Conservation (phyloP, 371 early-diverging fungal genomes). For the Mucor indicus region DNA sequence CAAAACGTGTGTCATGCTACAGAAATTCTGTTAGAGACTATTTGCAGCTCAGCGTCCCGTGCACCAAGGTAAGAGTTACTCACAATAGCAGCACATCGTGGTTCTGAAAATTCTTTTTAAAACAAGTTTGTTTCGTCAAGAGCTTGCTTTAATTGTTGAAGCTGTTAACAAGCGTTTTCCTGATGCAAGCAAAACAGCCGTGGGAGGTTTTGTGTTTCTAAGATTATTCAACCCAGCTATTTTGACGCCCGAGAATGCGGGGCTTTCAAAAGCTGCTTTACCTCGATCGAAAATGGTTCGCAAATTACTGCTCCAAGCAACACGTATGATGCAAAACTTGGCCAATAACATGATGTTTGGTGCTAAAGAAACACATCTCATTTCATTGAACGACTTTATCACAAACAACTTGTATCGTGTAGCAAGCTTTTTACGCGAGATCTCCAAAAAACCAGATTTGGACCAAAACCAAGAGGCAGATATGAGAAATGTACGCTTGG, state of each 20-base stretch:
- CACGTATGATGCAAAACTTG: constrained; percentile 94
- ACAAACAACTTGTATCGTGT: constrained; percentile 62
- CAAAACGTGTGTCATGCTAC: constrained; percentile 74
- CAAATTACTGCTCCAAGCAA: constrained; percentile 81
- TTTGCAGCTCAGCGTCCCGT: constrained; percentile 61
- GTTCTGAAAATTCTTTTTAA: neutral
- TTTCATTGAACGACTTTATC: constrained; percentile 79
- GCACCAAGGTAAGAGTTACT: constrained; percentile 59
- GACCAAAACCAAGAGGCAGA: neutral
- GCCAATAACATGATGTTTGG: constrained; percentile 95
- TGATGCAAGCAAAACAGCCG: constrained; percentile 75
- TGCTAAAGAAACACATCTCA: constrained; percentile 86
- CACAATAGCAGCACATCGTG: neutral
- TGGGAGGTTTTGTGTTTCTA: constrained; percentile 90
- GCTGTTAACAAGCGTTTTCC: constrained; percentile 80
- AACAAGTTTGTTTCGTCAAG: constrained; percentile 65
- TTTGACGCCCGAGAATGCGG: constrained; percentile 71
- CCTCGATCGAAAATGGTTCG: constrained; percentile 61
- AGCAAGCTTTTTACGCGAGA: constrained; percentile 55
- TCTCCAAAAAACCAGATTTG: constrained; percentile 30
- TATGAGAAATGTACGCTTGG: constrained; percentile 21
- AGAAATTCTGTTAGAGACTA: constrained; percentile 71
- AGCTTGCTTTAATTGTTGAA: constrained; percentile 68
- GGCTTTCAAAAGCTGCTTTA: constrained; percentile 40
- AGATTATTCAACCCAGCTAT: constrained; percentile 93